Conservation (phyloP, 1,284 basidiomycete genomes). For the Ceratobasidium sp. region DNA sequence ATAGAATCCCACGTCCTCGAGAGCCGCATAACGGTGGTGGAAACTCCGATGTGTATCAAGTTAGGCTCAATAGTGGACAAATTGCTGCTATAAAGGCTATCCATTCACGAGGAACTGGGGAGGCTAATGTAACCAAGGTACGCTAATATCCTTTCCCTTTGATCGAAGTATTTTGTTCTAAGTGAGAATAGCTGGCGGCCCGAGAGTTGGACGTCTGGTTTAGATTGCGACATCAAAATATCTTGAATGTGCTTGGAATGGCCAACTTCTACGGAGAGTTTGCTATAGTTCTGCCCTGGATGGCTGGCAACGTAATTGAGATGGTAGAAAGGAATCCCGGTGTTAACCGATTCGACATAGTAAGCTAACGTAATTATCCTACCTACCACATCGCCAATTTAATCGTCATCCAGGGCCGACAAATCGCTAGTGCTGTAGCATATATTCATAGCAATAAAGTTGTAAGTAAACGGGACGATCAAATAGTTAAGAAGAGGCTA, state of each 20-base stretch:
- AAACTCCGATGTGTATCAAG: slow-evolving; percentile 6
- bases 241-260: neutral
- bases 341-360: neutral
- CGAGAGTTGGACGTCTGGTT: neutral
- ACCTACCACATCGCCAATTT: too few relatives aligned
- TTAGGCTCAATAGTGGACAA: neutral
- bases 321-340: neutral
- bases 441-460: neutral
- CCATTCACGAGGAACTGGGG: neutral
- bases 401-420: neutral
- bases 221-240: neutral
- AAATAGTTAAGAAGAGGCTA: neutral
- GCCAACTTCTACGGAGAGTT: neutral
- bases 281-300: slow-evolving; percentile 1
- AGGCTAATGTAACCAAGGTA: neutral
- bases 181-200: neutral
- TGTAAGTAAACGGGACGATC: neutral
- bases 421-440: neutral
- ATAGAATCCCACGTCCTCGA: neutral
- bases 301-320: neutral
- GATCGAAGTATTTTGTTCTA: neutral
- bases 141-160: neutral
- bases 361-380: neutral
- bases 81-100: neutral
- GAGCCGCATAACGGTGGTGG: neutral